Conservation (phyloP, 768 basidiomycete genomes). For the Calvatia gigantea region DNA sequence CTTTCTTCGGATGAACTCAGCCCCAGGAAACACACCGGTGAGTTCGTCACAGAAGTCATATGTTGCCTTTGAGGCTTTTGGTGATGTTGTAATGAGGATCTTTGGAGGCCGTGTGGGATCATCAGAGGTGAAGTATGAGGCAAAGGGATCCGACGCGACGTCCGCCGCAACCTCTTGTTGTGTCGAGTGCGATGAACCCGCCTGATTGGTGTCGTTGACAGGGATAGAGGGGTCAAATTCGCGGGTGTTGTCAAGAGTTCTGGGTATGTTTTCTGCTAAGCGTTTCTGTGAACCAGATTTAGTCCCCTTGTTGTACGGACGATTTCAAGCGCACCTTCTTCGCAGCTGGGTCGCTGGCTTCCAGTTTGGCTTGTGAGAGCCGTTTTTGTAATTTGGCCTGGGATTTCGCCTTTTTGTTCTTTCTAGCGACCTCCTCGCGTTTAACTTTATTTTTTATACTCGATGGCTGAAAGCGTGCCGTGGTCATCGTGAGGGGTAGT, state of each 20-base stretch:
- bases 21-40: conserved; percentile 85
- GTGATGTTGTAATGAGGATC: conserved; percentile 87
- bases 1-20: conserved; percentile 82
- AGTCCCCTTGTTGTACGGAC: not conserved
- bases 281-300: conserved; percentile 55
- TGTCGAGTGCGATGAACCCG: conserved; percentile 30
- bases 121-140: conserved; percentile 69
- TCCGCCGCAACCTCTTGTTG: conserved; percentile 62
- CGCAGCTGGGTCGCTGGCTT: conserved; percentile 68
- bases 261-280: conserved; percentile 78
- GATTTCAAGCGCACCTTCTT: conserved; percentile 60
- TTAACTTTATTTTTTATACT: conserved; percentile 86
- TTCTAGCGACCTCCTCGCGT: conserved; percentile 71
- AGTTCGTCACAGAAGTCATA: conserved; percentile 94
- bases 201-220: conserved; percentile 45
- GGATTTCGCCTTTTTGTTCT: conserved; percentile 72
- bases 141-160: conserved; percentile 72
- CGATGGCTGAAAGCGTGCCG: conserved; percentile 57
- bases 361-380: conserved; percentile 73
- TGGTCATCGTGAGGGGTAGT: conserved; percentile 40
- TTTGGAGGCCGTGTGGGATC: conserved; percentile 78
- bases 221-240: conserved; percentile 75
- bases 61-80: conserved; percentile 82
- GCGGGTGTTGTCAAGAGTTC: conserved; percentile 90
- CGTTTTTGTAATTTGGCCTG: conserved; percentile 80